Evolutionary conservation across 73 alveolate species (phyloP), one percentile per base, ranked within the genome.

Genomic region (Effrenium voratum): DNA sequence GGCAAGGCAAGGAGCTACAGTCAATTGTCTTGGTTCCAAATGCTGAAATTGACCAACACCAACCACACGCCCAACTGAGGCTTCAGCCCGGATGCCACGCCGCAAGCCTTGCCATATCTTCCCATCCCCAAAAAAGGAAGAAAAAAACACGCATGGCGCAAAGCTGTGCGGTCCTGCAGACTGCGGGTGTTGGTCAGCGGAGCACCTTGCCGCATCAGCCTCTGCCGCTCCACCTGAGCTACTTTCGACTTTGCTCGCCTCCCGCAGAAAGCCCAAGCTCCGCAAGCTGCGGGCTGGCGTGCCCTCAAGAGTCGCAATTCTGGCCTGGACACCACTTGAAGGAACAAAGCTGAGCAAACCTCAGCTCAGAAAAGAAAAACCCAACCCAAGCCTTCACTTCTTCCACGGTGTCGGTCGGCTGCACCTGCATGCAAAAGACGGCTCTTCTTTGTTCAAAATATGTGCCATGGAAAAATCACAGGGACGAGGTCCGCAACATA

Each of bases 141-240:
- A 6, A 45, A 46, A 41, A 26, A 13, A 66, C 41, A 32, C 15
- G 41, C 40, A 55, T 3, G 10, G 47, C 44, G 82, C 47, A 5
- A 28, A 2, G 82, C 15, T 36, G 8, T 70, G 82, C 2, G 45
- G 59, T 26, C 95, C 83, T 63, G 84, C 70, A 87, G 68, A 83
- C 95, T 87, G 5, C 70, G 95, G 68, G 34, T 73, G 83, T 87
- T 36, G 26, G 63, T 82, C 70, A 87, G 34, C 43, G 95, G 84
- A 30, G 83, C 80, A 26, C 95, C 95, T 22, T 59, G 95, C 36
- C 79, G 95, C 84, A 60, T 45, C 38, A 87, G 45, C 44, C 95
- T 75, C 47, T 87, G 95, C 12, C 95, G 95, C 32, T 87, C 95
- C 50, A 41, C 95, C 95, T 84, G 38, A 30, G 76, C n/a, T n/a